phyloP scores from a whole-genome alignment of 1,284 basidiomycete species.

The Tilletiopsis washingtonensis region DNA sequence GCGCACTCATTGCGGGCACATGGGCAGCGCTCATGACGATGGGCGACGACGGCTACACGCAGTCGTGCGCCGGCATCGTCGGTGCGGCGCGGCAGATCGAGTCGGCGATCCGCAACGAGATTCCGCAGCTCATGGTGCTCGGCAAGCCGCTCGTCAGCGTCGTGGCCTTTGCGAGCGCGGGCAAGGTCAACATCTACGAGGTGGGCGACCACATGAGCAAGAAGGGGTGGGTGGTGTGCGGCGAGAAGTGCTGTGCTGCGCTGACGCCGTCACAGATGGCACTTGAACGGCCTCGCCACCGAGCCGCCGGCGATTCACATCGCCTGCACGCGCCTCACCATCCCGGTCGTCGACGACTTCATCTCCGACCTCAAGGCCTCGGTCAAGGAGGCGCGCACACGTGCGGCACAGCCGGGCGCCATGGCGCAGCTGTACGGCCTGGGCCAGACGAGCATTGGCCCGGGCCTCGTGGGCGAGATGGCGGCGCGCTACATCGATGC shows the following conservation, averaged over 20 bases:
- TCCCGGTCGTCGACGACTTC: conserved; percentile 67
- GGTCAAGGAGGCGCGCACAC: conserved; percentile 47
- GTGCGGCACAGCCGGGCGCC: conserved; percentile 17
- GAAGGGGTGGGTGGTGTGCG: conserved; percentile 39
- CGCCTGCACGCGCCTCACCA: conserved; percentile 77
- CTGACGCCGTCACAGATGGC: conserved; percentile 53
- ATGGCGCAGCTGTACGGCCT: conserved; percentile 56
- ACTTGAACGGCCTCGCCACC: conserved; percentile 70
- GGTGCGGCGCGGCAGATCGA: conserved; percentile 63
- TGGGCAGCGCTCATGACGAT: conserved; percentile 94
- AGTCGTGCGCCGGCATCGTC: conserved; percentile 78
- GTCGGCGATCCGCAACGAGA: conserved; percentile 58
- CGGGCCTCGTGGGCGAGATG: conserved; percentile 75
- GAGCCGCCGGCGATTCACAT: conserved; percentile 80
- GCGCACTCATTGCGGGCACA: conserved; percentile 83
- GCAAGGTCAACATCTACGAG: conserved; percentile 60
- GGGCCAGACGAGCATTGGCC: conserved; percentile 78
- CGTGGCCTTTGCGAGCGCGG: conserved; percentile 72
- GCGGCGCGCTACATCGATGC: conserved; percentile 54
- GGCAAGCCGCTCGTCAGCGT: conserved; percentile 84
- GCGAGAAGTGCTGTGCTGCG: background rate
- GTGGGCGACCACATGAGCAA: conserved; percentile 83
- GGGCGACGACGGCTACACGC: conserved; percentile 84
- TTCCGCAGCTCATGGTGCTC: conserved; percentile 68
- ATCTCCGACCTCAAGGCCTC: conserved; percentile 72